Evolutionary conservation across 768 basidiomycete genomes (phyloP), one percentile per base, ranked within the genome.

Genomic region (Dioszegia hungarica): DNA sequence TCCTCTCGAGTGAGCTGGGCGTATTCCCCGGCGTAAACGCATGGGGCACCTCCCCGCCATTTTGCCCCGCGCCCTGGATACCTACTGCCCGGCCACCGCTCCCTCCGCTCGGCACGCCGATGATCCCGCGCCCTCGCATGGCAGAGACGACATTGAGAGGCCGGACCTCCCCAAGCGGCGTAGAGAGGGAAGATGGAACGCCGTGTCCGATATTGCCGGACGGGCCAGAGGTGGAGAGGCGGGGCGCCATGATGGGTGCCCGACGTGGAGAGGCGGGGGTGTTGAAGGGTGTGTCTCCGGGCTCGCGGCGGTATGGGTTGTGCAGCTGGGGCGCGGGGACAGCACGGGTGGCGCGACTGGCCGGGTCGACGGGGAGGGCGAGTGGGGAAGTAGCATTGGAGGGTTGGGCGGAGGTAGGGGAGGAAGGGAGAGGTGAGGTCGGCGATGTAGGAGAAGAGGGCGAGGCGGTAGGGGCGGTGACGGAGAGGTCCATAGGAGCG

Each of bases 1-100:
- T 60, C 37, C 54, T 39, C 34, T 60, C 59, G 24, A 60, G 14
- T 14, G 54, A 56, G 25, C 54, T 60, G 15, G 54, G 59, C 17
- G 54, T 60, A 37, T 60, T 56, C 5, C 48, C 54, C 3, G 59
- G 59, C 14, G 59, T 60, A 5, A 37, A 17, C 3, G 59, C 54
- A 52, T 56, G 49, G 5, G 45, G 36, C 6, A 46, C 31, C 5
- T 44, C 52, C 5, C 28, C 41, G 14, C 19, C 52, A 5, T 11
- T 31, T 14, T 10, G n/a, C 19, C 34, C 52, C 2, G 24, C 50
- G 24, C 3, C 15, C 19, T 8, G 19, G 15, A 43, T 41, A 31
- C 39, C 52, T 6, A 50, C 37, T 3, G 33, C 9, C 27, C 49
- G 12, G 11, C 33, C 34, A n/a, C 3, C 45, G 11, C 17, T 11